Evolutionary conservation across 2,329 filamentous ascomycete species (phyloP).

Genomic region (Cordyceps fumosorosea): DNA sequence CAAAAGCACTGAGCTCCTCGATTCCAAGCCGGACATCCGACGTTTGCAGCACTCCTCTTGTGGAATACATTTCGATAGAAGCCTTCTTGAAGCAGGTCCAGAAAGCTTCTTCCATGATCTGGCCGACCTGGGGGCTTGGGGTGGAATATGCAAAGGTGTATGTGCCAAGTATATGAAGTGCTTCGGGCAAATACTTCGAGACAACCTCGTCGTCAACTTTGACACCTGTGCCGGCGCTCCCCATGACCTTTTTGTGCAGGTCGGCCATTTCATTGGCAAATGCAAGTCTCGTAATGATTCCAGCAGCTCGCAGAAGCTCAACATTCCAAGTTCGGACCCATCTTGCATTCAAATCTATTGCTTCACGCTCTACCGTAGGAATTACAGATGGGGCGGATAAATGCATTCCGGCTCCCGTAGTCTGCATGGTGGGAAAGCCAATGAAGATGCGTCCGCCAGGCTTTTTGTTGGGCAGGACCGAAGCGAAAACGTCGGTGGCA

Average conservation of each 20-base stretch:
- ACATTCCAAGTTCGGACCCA: constrained; percentile 95
- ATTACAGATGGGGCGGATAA: constrained; percentile 95
- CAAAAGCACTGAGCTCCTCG: constrained; percentile 62
- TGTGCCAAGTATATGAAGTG: constrained; percentile 75
- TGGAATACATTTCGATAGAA: constrained; percentile 82
- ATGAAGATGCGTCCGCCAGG: constrained; percentile 85
- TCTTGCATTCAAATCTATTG: constrained; percentile 90
- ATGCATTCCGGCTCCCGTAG: constrained; percentile 87
- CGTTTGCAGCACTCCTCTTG: constrained; percentile 77
- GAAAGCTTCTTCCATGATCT: constrained; percentile 89
- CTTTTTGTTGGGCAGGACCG: constrained; percentile 81
- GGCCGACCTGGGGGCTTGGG: constrained; percentile 73
- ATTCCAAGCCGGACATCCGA: constrained; percentile 71
- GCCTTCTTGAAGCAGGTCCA: constrained; percentile 85
- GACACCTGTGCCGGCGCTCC: constrained; percentile 35
- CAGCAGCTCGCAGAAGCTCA: constrained; percentile 84
- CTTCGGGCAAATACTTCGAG: constrained; percentile 64
- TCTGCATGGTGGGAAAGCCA: constrained; percentile 95
- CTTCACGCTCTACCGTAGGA: constrained; percentile 93
- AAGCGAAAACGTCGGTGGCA: constrained; percentile 75
- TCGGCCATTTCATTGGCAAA: constrained; percentile 83
- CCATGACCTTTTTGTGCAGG: constrained; percentile 55
- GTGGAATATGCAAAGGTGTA: constrained; percentile 89
- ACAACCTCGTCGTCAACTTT: constrained; percentile 59
- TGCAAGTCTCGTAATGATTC: constrained; percentile 81